Evolutionary conservation across 345 rosid species (phyloP).

Genomic region (Acer negundo): DNA sequence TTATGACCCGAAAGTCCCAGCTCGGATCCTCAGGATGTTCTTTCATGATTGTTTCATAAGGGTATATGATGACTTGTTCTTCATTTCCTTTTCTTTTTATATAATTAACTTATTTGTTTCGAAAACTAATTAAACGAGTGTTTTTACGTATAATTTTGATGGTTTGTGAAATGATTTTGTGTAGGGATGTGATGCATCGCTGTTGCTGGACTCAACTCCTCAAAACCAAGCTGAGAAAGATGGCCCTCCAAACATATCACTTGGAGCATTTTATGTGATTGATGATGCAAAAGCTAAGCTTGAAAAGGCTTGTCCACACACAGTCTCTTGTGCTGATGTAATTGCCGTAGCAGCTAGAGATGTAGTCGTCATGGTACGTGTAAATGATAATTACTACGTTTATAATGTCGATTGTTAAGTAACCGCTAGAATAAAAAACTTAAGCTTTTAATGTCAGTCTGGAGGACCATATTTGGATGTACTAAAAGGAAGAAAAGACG

Average conservation of each 20-base stretch:
- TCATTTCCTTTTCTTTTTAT: too few relatives aligned
- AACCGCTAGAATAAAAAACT: too few relatives aligned
- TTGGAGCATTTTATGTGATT: constrained; percentile 74
- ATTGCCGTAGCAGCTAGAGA: constrained; percentile 82
- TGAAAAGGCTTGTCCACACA: constrained; percentile 63
- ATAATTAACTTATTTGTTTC: neutral
- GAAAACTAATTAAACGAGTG: too few relatives aligned
- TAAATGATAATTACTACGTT: too few relatives aligned
- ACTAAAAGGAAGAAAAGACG: constrained; percentile 81
- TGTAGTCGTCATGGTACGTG: constrained; percentile 57
- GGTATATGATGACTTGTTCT: constrained; percentile 34
- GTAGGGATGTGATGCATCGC: constrained; percentile 88
- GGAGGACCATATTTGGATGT: constrained; percentile 79
- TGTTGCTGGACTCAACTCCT: constrained; percentile 62
- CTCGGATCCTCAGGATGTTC: constrained; percentile 85
- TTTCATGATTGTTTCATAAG: constrained; percentile 90
- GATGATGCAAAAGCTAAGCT: constrained; percentile 76
- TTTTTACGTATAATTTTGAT: too few relatives aligned
- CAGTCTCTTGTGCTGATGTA: constrained; percentile 75
- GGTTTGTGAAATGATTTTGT: neutral
- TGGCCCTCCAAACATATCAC: constrained; percentile 76
- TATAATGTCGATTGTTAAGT: too few relatives aligned
- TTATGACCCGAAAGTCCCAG: constrained; percentile 77
- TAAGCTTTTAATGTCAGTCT: constrained; percentile 32
- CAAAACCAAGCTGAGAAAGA: constrained; percentile 83